Conservation (phyloP, 2,329 filamentous ascomycete species). For the Diaporthe nobilis region DNA sequence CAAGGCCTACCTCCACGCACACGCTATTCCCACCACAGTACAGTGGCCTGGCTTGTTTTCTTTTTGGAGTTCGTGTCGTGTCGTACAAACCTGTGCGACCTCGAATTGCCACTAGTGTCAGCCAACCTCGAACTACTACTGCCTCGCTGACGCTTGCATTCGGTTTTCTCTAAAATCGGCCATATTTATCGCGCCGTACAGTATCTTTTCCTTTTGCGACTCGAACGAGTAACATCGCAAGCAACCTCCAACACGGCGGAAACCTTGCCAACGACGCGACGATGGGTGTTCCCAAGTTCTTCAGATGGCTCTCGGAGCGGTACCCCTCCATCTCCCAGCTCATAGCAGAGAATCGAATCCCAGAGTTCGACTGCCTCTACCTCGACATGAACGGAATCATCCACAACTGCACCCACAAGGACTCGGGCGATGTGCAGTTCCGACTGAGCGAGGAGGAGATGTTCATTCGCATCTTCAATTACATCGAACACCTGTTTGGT, state of each 20-base stretch:
- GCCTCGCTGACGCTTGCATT: conserved; percentile 34
- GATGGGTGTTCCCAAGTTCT: conserved; percentile 83
- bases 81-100: conserved; percentile 28
- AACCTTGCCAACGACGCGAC: conserved; percentile 42
- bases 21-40: background rate
- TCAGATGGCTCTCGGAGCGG: conserved; percentile 98
- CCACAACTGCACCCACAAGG: conserved; percentile 98
- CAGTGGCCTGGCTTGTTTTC: background rate
- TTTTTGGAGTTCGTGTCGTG: conserved; percentile 9
- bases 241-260: background rate
- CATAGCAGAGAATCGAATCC: conserved; percentile 98
- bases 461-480: conserved; percentile 99
- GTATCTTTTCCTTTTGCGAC: conserved; percentile 1
- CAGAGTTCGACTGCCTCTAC: conserved; percentile 98
- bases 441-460: conserved; percentile 98
- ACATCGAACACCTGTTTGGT: conserved; percentile 98
- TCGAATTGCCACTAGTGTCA: conserved; percentile 33
- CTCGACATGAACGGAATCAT: conserved; percentile 99
- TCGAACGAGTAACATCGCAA: background rate
- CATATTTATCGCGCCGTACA: conserved; percentile 41
- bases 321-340: conserved; percentile 99
- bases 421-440: conserved; percentile 91
- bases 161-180: conserved; percentile 37
- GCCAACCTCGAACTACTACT: conserved; percentile 16
- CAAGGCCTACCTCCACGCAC: conserved; percentile 18